Conservation (phyloP, 106 monocot species). For the Hemerocallis citrina region DNA sequence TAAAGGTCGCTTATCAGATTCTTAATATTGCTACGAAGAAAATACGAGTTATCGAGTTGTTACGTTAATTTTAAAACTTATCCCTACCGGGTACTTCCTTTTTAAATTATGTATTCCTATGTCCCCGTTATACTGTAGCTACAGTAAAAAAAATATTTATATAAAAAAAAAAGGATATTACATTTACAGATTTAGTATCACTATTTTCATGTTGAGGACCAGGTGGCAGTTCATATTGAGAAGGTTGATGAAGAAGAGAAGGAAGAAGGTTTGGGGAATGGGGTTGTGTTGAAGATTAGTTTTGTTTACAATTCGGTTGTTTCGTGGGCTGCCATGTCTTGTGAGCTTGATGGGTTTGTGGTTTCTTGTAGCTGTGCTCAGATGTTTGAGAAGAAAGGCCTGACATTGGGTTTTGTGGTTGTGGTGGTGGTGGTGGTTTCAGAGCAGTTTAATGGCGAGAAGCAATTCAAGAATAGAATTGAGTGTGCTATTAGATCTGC, state of each 20-base stretch:
- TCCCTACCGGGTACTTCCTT: too few species aligned
- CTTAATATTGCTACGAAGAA: too few species aligned
- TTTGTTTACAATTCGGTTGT: slow-evolving; percentile 61
- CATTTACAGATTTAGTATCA: too few species aligned
- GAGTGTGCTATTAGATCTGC: slow-evolving; percentile 60
- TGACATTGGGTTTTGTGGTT: slow-evolving; percentile 73
- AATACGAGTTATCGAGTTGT: too few species aligned
- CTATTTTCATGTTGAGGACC: slow-evolving; percentile 61
- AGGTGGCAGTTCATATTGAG: slow-evolving; percentile 58
- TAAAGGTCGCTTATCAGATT: too few species aligned
- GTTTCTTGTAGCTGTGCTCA: slow-evolving; percentile 75
- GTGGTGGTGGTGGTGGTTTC: slow-evolving; percentile 31
- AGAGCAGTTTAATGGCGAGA: slow-evolving; percentile 19
- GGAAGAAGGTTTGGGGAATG: slow-evolving; percentile 4
- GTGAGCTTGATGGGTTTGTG: slow-evolving; percentile 45
- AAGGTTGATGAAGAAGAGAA: slow-evolving; percentile 22
- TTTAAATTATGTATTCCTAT: too few species aligned
- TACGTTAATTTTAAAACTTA: too few species aligned
- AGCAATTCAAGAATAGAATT: slow-evolving; percentile 38
- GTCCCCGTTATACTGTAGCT: too few species aligned
- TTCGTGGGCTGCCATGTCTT: slow-evolving; percentile 76
- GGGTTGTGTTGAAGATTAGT: slow-evolving; percentile 46
- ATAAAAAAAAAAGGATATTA: too few species aligned
- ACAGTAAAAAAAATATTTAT: too few species aligned
- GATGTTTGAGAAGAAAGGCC: slow-evolving; percentile 90